Evolutionary conservation across 371 early-diverging fungal genomes (phyloP).

Genomic region (Mortierella sp.): DNA sequence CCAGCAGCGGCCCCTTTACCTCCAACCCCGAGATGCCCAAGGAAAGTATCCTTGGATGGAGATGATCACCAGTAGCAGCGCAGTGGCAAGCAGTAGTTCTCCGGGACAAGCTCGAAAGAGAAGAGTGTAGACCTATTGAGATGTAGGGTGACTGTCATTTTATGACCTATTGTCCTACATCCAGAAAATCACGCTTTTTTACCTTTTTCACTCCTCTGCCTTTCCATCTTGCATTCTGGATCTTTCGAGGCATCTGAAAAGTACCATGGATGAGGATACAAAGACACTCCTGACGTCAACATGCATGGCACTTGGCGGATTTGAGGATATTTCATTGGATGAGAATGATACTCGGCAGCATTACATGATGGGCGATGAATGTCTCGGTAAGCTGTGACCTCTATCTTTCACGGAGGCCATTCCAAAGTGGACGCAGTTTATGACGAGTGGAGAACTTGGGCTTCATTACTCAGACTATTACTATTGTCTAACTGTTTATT

Average conservation of each 20-base stretch:
- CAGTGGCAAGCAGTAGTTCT: too few species aligned
- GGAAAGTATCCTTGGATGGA: too few species aligned
- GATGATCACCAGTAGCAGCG: too few species aligned
- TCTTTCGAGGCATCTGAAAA: too few species aligned
- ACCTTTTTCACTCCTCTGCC: not conserved
- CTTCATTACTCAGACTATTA: not conserved
- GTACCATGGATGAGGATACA: conserved; percentile 45
- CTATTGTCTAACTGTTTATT: not conserved
- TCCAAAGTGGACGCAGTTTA: conserved; percentile 44
- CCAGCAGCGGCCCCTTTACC: too few species aligned
- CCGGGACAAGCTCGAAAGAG: too few species aligned
- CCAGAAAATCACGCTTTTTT: too few species aligned
- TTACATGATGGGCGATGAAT: conserved; percentile 86
- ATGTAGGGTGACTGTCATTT: too few species aligned
- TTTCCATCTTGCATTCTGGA: not conserved
- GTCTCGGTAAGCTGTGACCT: conserved; percentile 62
- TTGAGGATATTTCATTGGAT: conserved; percentile 61
- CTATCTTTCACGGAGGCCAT: conserved; percentile 25
- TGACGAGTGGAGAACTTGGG: not conserved
- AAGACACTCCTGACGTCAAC: conserved; percentile 74
- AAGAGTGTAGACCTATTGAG: too few species aligned
- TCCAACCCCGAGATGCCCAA: too few species aligned
- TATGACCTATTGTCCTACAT: too few species aligned
- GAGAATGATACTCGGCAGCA: conserved; percentile 56
- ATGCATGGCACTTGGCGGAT: conserved; percentile 85